Evolutionary conservation across 2,329 filamentous ascomycete genomes (phyloP), one percentile per base, ranked within the genome.

Genomic region (Tricladium varicosporioides): DNA sequence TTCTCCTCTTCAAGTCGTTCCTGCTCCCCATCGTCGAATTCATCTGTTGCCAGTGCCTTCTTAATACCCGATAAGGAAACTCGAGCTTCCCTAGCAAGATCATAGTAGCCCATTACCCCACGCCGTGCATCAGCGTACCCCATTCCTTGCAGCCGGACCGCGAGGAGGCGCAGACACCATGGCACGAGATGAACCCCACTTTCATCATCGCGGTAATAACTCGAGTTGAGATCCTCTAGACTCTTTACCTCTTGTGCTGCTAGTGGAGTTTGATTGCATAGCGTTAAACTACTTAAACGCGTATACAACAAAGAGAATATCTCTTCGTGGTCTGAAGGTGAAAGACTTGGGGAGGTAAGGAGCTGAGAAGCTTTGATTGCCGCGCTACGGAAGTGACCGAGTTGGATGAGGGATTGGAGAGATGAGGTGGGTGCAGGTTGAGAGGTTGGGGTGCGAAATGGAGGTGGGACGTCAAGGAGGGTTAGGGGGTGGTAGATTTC

Each of bases 91-190:
- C 89, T 75, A 0, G 87, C 92, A 1, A 97, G 80, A 61, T 96
- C 92, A 70, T 96, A 96, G 70, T 96, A 91, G 46, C 89, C 89
- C 80, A 94, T 93, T 56, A 99, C 87, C 2, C 90, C 89, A 60
- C 92, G 82, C 4, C 93, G 81, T 50, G 87, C 84, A 72, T 99
- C 94, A 3, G 87, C 87, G 62, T 94, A 95, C 1, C 91, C 91
- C 47, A 96, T 82, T 0, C 90, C 91, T 64, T 96, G 91, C 16
- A 97, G 79, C 1, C 92, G 83, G 8, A 97, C 88, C 5, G 88
- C 86, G 14, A 97, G 79, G 2, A 97, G 81, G 5, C 94, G 84
- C 52, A 99, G 79, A 44, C 88, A 82, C 92, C 94, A 99, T 0
- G 93, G 93, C 0, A 93, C 88, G 0, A 96, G 79, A 69, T 88